Base-by-base conservation (phyloP, 1,284 basidiomycete species). In the Ganoderma multipileum region DNA sequence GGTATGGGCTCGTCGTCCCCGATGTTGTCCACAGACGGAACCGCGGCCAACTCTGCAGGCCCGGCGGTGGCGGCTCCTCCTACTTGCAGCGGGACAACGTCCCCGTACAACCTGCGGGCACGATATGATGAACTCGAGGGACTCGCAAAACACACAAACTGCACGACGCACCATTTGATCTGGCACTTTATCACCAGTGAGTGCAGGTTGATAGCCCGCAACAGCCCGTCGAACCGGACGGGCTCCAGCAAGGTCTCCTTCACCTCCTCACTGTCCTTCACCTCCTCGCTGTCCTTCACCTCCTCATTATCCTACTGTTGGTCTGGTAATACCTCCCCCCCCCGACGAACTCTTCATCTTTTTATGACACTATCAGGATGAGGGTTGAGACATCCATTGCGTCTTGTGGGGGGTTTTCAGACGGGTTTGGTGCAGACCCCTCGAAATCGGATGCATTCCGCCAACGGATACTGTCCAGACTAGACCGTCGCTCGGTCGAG, bases 261-360 rank as follows among this genome's bases (percentile, higher is more conserved):
- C 88, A n/a, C n/a, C n/a, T n/a, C n/a, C n/a, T n/a, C n/a, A n/a
- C n/a, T n/a, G n/a, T n/a, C n/a, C n/a, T n/a, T n/a, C n/a, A n/a
- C n/a, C n/a, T n/a, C n/a, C n/a, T n/a, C n/a, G n/a, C n/a, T n/a
- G n/a, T n/a, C n/a, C n/a, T n/a, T n/a, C n/a, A 96, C 90, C 81
- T 95, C 95, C 71, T 97, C 94, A 72, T 93, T 93, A 79, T 98
- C 96, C 79, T 99, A 99, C 79, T 98, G 61, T 97, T 99, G 79
- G 99, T 98, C 81, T 99, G 98, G 80, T 99, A 99, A 82, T 99
- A 99, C n/a, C n/a, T n/a, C 5, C 98, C 97, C 26, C 99, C 97
- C 52, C 97, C 90, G 47, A 99, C 97, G 80, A 99, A 99, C 80
- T 99, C 97, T 77, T 98, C 96, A 64, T 97, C 96, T 41, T 89